A percentile compares a stretch with the other conserved stretches of the same genome.
Evolutionary conservation across 202 grass and related monocot species (phyloP).

Genomic region (Panicum hallii): DNA sequence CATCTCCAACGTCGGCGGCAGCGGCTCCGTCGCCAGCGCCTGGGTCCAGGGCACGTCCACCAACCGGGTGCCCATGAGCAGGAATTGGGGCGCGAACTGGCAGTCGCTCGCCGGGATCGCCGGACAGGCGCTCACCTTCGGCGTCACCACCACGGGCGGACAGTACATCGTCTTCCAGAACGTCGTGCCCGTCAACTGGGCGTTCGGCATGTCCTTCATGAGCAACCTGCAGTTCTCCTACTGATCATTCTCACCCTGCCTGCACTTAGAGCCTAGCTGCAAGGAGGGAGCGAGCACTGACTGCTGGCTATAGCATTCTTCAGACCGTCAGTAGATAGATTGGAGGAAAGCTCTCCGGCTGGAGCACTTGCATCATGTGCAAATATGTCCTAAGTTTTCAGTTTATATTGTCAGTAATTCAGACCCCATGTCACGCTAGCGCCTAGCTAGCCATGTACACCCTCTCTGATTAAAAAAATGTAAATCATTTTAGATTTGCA

Average conservation of each 20-base stretch:
- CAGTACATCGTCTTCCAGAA: conserved; percentile 54
- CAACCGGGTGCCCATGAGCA: conserved; percentile 45
- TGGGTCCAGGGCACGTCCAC: conserved; percentile 45
- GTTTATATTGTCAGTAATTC: neutral
- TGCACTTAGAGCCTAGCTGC: neutral
- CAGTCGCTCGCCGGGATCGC: conserved; percentile 44
- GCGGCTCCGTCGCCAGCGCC: conserved; percentile 51
- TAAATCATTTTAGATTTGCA: neutral
- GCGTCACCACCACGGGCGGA: conserved; percentile 48
- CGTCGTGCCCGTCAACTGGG: conserved; percentile 52
- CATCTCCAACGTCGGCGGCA: conserved; percentile 59
- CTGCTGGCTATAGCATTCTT: neutral
- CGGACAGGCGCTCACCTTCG: conserved; percentile 53
- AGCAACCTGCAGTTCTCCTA: conserved; percentile 62
- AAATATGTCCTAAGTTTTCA: neutral
- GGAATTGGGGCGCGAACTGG: conserved; percentile 72
- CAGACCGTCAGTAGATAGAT: neutral
- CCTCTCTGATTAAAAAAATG: neutral
- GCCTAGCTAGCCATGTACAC: neutral
- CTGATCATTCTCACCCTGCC: neutral
- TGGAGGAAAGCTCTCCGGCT: neutral
- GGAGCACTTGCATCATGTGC: neutral
- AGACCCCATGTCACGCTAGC: neutral
- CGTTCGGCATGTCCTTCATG: conserved; percentile 51
- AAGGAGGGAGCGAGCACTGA: neutral